Evolutionary conservation across 164 flowering plant species (phyloP), one percentile per base, ranked within the genome.

Genomic region (Platanus orientalis): DNA sequence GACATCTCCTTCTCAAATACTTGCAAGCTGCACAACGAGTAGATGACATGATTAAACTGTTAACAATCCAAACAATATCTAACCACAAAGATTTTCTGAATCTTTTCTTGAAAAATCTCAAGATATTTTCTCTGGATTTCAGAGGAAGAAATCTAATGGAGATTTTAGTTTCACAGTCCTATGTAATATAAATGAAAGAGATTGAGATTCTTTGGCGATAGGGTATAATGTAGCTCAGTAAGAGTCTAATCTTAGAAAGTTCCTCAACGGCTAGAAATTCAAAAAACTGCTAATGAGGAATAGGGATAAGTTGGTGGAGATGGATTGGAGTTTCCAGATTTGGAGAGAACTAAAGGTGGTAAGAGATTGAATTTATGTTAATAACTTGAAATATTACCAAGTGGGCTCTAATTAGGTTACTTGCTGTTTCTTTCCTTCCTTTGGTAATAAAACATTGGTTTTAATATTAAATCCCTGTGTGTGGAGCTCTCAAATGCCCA

Each of bases 11-110:
- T 60, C 84, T 73, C 59, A 77, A 51, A 60, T 77, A 69, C 54
- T 77, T 81, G 76, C 87, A 83, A 54, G 81, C 84, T 17, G 87
- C 87, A 66, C 87, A 83, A 25, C 78, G 78, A 44, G 69, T 34
- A 11, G 69, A 51, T 26, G 42, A 67, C 73, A 69, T 73, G 48
- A 1, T 52, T 4, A 14, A 24, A 21, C 57, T 53, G 24, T 45
- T 23, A 10, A 59, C 32, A 63, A 71, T 71, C 67, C 54, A 48
- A 17, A 16, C 7, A 48, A 9, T 11, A 48, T 48, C 51, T 6
- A 5, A 14, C 16, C 28, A 34, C 19, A 14, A 29, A 50, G 48
- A 29, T 53, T 40, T 6, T 23, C 21, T 0, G 36, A 7, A 17
- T 7, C 10, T 9, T 54, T 51, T 20, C 7, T n/a, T 51, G 23